Evolutionary conservation across 495 filamentous ascomycete genomes (phyloP).

Genomic region (Pseudomonodictys pantanalensis): DNA sequence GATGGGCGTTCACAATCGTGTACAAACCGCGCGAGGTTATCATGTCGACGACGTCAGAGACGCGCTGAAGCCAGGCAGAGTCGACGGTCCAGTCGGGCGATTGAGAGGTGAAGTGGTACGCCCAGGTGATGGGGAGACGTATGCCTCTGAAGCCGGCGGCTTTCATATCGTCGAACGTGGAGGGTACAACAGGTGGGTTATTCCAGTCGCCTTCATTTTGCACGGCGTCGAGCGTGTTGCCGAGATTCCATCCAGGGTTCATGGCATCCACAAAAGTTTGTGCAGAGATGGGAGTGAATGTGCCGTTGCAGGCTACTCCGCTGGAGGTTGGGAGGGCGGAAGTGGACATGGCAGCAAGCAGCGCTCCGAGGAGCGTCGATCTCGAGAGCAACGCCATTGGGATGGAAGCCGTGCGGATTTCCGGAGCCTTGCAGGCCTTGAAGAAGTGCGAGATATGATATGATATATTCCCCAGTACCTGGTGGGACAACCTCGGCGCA

Average conservation of each 20-base stretch:
- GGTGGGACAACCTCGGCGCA: too few species aligned
- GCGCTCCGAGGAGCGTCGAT: neutral
- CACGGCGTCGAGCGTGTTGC: slow-evolving; percentile 58
- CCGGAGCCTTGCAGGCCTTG: too few species aligned
- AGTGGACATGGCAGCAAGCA: neutral
- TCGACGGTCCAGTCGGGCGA: slow-evolving; percentile 56
- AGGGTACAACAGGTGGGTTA: slow-evolving; percentile 50
- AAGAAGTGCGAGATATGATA: too few species aligned
- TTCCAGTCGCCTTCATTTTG: slow-evolving; percentile 61
- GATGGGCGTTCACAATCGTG: slow-evolving; percentile 58
- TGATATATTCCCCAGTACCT: too few species aligned
- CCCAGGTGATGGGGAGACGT: slow-evolving; percentile 60
- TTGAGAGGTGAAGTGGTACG: slow-evolving; percentile 52
- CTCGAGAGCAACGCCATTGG: neutral
- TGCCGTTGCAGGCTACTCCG: slow-evolving; percentile 37
- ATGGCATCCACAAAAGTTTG: slow-evolving; percentile 40
- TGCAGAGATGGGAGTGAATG: slow-evolving; percentile 44
- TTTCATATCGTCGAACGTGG: slow-evolving; percentile 53
- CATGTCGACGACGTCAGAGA: slow-evolving; percentile 58
- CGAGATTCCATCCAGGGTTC: slow-evolving; percentile 49
- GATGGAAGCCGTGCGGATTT: neutral
- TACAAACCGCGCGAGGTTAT: slow-evolving; percentile 52
- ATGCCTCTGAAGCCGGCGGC: slow-evolving; percentile 57
- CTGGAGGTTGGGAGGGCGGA: slow-evolving; percentile 3
- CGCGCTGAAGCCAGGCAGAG: slow-evolving; percentile 56